A percentile compares a stretch with the other conserved stretches of the same genome.
phyloP scores from a whole-genome alignment of 306 rosid species.

The Luffa acutangula region DNA sequence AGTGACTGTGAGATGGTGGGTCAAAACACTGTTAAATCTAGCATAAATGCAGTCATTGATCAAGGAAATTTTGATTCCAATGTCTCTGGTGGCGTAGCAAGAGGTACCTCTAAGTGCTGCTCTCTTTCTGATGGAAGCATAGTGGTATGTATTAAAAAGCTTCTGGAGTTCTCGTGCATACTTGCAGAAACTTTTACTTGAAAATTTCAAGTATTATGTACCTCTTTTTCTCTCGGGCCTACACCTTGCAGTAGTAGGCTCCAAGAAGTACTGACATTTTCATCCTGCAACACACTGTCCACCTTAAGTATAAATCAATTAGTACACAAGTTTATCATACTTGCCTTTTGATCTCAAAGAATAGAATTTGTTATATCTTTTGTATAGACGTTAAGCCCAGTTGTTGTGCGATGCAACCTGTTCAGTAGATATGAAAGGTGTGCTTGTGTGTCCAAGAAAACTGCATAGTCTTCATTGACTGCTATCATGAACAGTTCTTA shows the following conservation, averaged over 20 bases:
- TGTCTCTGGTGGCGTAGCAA: conserved; percentile 68
- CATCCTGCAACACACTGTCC: background rate
- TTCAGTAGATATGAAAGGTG: background rate
- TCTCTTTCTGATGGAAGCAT: conserved; percentile 85
- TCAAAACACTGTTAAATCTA: conserved; percentile 26
- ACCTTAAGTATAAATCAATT: background rate
- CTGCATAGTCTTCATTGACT: background rate
- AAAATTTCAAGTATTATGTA: background rate
- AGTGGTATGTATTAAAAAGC: conserved; percentile 66
- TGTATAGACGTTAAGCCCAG: background rate
- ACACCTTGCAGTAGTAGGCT: background rate
- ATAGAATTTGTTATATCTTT: background rate
- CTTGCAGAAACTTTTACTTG: background rate
- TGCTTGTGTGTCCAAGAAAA: background rate
- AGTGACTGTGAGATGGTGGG: conserved; percentile 25
- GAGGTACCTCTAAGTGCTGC: conserved; percentile 66
- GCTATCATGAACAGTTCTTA: background rate
- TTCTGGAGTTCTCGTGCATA: conserved; percentile 11
- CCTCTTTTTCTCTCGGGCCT: background rate
- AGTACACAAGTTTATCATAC: background rate
- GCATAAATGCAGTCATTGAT: conserved; percentile 48
- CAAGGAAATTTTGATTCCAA: conserved; percentile 66
- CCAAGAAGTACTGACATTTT: background rate
- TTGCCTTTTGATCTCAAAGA: background rate
- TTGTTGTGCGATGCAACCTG: background rate